Evolutionary conservation across 208 protist species (phyloP).

Genomic region (Kentomonas sorsogonicus): DNA sequence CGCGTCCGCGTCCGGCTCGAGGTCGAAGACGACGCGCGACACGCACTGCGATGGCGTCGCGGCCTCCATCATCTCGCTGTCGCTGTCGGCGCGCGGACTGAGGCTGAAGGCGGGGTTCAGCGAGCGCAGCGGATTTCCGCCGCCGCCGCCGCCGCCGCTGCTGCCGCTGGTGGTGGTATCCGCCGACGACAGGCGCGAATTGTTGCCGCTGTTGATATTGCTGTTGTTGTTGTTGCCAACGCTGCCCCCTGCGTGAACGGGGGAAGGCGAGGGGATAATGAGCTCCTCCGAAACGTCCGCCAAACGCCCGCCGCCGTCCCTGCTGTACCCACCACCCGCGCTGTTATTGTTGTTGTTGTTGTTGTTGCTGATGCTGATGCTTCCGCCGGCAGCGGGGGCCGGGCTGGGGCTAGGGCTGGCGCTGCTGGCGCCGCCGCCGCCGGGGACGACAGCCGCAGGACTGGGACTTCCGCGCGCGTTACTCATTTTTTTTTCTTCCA

Average conservation of each 20-base stretch:
- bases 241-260: neutral
- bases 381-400: neutral
- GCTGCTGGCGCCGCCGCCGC: too few species aligned
- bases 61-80: conserved; percentile 14
- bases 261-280: neutral
- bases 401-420: too few species aligned
- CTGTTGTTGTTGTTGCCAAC: conserved; percentile 2
- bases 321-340: too few species aligned
- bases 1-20: conserved; percentile 24
- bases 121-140: conserved; percentile 31
- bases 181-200: too few species aligned
- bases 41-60: neutral
- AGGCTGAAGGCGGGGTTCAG: conserved; percentile 64
- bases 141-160: neutral
- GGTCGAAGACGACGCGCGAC: neutral
- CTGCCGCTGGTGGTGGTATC: conserved; percentile 13
- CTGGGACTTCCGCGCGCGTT: too few species aligned
- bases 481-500: too few species aligned
- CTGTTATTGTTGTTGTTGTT: neutral
- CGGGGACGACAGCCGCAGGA: too few species aligned
- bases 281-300: neutral
- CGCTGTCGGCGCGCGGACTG: conserved; percentile 45
- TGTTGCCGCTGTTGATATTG: conserved; percentile 8
- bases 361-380: neutral
- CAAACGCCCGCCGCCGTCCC: too few species aligned